Base-by-base conservation (phyloP, 2,329 filamentous ascomycete genomes). In the Penicillium sp. region DNA sequence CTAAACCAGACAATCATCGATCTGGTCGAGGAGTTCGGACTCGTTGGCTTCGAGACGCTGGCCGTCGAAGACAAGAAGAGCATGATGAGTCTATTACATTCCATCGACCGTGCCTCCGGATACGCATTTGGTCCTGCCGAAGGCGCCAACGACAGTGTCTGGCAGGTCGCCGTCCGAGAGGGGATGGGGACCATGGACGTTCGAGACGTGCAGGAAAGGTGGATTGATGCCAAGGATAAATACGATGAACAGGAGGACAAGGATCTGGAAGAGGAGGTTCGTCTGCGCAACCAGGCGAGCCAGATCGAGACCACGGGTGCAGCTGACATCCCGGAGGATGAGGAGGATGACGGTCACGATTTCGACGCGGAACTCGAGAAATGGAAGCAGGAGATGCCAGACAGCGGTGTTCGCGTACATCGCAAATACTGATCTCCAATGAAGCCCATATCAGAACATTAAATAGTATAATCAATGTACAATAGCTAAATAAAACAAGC, bases 41-140 rank as follows among this genome's bases (percentile, higher is more conserved):
- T 99, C 3, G 90, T 99, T 2, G 83, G 84, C 0, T 99, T 95
- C 64, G 91, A 97, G 67, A 95, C 95, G 0, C 75, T 99, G 27
- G 91, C 93, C 0, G 90, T 99, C 1, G 93, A 99, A 72, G 93
- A 99, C 66, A 96, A 95, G 70, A 88, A 87, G 72, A 95, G 88
- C 66, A 96, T 99, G 90, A 95, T 95, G 82, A 85, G 88, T 60
- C 77, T 99, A 3, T 75, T 99, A 43, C 83, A 87, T 38, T 86
- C 92, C 0, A 91, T 99, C 64, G 93, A 99, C 68, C 82, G 93
- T 35, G 92, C 93, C 0, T 86, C 89, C 9, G 93, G 93, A 0
- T 97, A 97, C 72, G 87, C 90, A 0, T 96, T 99, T 73, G 91
- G 91, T 0, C 81, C 86, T 4, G 87, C 89, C 0, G 89, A 96